These are phyloP conservation scores for Penicillium herquei DNA, from an alignment of 495 filamentous ascomycete genomes.

Conservation along the genomic window DNA sequence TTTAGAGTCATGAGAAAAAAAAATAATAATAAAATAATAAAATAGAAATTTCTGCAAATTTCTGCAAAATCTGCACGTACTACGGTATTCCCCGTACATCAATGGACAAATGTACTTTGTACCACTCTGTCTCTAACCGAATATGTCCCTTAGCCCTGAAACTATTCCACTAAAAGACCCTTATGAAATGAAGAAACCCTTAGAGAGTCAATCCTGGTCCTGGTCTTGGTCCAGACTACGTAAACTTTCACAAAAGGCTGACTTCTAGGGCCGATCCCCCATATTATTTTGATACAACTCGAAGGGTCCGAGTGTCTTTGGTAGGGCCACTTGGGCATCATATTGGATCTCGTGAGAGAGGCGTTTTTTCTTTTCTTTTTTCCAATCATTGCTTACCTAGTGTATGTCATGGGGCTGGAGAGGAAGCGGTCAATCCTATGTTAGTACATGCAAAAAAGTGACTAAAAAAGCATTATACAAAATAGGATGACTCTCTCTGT, in stretches of 20 bases:
- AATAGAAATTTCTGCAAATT: neutral
- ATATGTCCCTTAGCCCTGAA: neutral
- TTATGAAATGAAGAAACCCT: constrained; percentile 1
- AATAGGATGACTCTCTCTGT: neutral
- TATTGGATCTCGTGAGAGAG: too few species aligned
- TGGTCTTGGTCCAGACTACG: constrained; percentile 1
- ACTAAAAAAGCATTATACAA: neutral
- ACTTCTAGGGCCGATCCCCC: constrained; percentile 16
- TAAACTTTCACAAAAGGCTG: neutral
- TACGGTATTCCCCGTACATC: neutral
- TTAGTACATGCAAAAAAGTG: neutral
- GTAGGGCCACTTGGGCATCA: constrained; percentile 23
- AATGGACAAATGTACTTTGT: constrained; percentile 5
- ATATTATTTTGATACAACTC: constrained; percentile 11
- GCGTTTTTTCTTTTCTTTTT: neutral
- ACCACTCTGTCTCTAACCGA: constrained; percentile 16
- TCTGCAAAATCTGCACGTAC: too few species aligned
- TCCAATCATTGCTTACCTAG: neutral
- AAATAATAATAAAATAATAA: neutral
- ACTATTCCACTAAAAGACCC: too few species aligned
- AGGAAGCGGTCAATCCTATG: constrained; percentile 15
- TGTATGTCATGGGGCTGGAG: neutral
- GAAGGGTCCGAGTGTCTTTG: constrained; percentile 17
- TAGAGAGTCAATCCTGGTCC: neutral
- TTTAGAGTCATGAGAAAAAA: constrained; percentile 22